Evolutionary conservation across 2,329 filamentous ascomycete genomes (phyloP).

Genomic region (Coniella vitis): DNA sequence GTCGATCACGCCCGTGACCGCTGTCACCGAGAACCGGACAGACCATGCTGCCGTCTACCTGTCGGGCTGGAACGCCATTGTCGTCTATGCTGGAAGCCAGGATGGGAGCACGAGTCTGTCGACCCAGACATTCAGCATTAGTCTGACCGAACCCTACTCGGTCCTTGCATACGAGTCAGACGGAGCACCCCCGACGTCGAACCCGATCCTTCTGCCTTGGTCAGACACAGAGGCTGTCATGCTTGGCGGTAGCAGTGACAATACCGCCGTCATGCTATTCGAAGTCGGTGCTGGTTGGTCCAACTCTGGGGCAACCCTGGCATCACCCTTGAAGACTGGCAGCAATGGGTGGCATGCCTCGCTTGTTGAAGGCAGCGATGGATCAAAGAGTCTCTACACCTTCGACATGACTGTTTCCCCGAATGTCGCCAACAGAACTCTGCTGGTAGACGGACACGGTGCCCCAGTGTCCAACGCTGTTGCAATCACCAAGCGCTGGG

Average conservation of each 20-base stretch:
- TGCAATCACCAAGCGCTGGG: constrained; percentile 28
- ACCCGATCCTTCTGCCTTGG: constrained; percentile 71
- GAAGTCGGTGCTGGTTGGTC: constrained; percentile 57
- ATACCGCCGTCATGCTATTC: constrained; percentile 68
- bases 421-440: constrained; percentile 64
- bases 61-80: constrained; percentile 59
- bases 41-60: constrained; percentile 75
- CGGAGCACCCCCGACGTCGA: constrained; percentile 53
- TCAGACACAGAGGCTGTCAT: constrained; percentile 63
- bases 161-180: constrained; percentile 51
- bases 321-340: constrained; percentile 52
- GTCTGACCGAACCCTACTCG: constrained; percentile 56
- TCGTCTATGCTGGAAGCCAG: constrained; percentile 74
- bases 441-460: constrained; percentile 58
- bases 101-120: constrained; percentile 52
- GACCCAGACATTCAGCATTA: constrained; percentile 69
- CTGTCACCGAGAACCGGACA: constrained; percentile 60
- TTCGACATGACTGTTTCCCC: constrained; percentile 71
- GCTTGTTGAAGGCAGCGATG: constrained; percentile 65
- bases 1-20: constrained; percentile 34
- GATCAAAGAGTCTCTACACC: constrained; percentile 69
- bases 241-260: constrained; percentile 63
- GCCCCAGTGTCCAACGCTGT: constrained; percentile 40
- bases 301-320: constrained; percentile 58
- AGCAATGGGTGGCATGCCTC: constrained; percentile 51